A percentile compares a stretch with the other conserved stretches of the same genome.
Conservation (phyloP, 768 basidiomycete species). For the Boletus tomentosulus region DNA sequence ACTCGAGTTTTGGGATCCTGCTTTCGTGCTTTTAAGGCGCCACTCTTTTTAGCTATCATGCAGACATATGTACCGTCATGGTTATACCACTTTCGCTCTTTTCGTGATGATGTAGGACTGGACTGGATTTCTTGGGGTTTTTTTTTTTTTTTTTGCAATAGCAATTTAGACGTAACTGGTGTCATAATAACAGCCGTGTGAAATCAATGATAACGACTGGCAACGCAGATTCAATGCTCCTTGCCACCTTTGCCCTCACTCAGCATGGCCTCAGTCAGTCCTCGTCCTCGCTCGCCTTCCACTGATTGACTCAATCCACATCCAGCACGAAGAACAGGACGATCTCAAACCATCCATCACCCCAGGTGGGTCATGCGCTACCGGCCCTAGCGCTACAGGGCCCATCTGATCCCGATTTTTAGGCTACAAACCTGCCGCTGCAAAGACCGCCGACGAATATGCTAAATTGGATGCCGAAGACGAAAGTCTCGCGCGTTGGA, state of each 20-base stretch:
- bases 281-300: background rate
- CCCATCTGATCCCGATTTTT: constrained; percentile 19
- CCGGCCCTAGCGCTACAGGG: background rate
- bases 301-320: constrained; percentile 2
- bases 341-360: constrained; percentile 66
- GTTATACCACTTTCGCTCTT: constrained; percentile 27
- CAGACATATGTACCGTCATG: constrained; percentile 20
- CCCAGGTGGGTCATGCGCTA: constrained; percentile 45
- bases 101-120: constrained; percentile 26
- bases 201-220: constrained; percentile 47
- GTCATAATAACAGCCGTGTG: constrained; percentile 44
- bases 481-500: constrained; percentile 94
- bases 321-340: constrained; percentile 59
- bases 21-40: constrained; percentile 24
- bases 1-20: constrained; percentile 5
- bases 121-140: constrained; percentile 15
- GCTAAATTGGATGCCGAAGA: constrained; percentile 84
- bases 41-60: constrained; percentile 17
- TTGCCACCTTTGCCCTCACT: constrained; percentile 12
- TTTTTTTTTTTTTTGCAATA: constrained; percentile 19
- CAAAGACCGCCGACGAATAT: constrained; percentile 76
- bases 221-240: constrained; percentile 16
- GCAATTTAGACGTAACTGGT: constrained; percentile 17
- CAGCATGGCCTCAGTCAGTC: constrained; percentile 54
- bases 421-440: constrained; percentile 75